Evolutionary conservation across 495 filamentous ascomycete genomes (phyloP).

Genomic region (Aspergillus coremiiformis): DNA sequence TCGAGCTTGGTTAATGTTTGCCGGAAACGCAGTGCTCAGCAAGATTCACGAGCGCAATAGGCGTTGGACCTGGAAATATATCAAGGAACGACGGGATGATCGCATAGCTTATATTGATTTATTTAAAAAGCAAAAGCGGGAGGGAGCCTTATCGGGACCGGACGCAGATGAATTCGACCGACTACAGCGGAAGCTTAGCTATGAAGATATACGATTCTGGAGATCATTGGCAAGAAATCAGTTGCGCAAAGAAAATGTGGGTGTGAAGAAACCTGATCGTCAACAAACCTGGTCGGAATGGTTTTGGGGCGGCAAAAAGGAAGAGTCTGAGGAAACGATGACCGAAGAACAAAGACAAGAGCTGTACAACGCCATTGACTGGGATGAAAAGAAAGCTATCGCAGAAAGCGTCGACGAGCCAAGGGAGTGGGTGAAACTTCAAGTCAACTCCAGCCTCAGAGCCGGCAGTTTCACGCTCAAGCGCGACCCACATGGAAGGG

Average conservation of each 20-base stretch:
- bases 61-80: conserved; percentile 90
- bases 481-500: conserved; percentile 72
- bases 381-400: conserved; percentile 91
- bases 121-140: conserved; percentile 87
- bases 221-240: conserved; percentile 89
- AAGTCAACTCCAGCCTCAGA: conserved; percentile 79
- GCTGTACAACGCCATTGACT: conserved; percentile 94
- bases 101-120: conserved; percentile 81
- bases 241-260: conserved; percentile 86
- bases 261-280: conserved; percentile 56
- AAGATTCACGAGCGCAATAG: conserved; percentile 91
- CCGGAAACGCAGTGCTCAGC: conserved; percentile 74
- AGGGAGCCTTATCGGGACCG: conserved; percentile 58
- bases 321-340: conserved; percentile 68
- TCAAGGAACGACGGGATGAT: conserved; percentile 85
- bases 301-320: conserved; percentile 74
- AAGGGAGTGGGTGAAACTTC: conserved; percentile 82
- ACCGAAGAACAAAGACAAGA: conserved; percentile 94
- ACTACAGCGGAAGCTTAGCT: conserved; percentile 80
- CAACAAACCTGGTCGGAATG: conserved; percentile 80
- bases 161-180: conserved; percentile 66
- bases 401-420: conserved; percentile 82
- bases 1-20: conserved; percentile 84
- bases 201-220: conserved; percentile 97
- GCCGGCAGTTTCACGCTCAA: conserved; percentile 92